phyloP scores from a whole-genome alignment of 2,329 filamentous ascomycete species.

The Fusarium protoensiforme region DNA sequence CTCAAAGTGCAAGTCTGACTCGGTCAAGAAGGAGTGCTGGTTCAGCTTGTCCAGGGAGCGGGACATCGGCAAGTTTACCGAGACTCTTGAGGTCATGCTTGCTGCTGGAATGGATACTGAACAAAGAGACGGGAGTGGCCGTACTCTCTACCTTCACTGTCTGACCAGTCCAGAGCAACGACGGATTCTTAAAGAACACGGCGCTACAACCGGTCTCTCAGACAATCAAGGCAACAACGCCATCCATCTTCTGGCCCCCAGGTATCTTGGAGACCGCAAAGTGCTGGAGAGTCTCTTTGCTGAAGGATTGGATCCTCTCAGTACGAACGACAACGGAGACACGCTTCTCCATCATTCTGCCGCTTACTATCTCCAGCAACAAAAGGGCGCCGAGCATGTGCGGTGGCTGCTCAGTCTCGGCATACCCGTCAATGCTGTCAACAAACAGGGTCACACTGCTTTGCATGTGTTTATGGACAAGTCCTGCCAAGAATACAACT shows the following conservation, averaged over 20 bases:
- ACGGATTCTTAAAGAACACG: not conserved
- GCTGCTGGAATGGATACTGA: constrained; percentile 26
- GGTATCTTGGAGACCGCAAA: not conserved
- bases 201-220: constrained; percentile 5
- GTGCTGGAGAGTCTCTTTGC: constrained; percentile 1
- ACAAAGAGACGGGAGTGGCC: not conserved
- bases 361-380: not conserved
- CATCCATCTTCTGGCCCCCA: not conserved
- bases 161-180: not conserved
- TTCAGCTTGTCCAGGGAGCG: not conserved
- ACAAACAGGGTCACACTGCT: constrained; percentile 25
- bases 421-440: constrained; percentile 27
- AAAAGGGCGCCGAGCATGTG: not conserved
- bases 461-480: constrained; percentile 17
- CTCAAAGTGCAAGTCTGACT: constrained; percentile 3
- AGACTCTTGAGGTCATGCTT: constrained; percentile 16
- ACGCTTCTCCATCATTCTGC: constrained; percentile 28
- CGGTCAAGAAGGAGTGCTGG: constrained; percentile 12
- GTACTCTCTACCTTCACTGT: constrained; percentile 26
- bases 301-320: constrained; percentile 21
- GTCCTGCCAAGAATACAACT: not conserved
- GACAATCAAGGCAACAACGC: constrained; percentile 27
- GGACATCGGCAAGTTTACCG: not conserved
- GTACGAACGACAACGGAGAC: constrained; percentile 19
- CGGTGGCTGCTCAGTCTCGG: constrained; percentile 25